Evolutionary conservation across 2,329 filamentous ascomycete species (phyloP), one percentile per base, ranked within the genome.

Genomic region (Bipolaris oryzae): DNA sequence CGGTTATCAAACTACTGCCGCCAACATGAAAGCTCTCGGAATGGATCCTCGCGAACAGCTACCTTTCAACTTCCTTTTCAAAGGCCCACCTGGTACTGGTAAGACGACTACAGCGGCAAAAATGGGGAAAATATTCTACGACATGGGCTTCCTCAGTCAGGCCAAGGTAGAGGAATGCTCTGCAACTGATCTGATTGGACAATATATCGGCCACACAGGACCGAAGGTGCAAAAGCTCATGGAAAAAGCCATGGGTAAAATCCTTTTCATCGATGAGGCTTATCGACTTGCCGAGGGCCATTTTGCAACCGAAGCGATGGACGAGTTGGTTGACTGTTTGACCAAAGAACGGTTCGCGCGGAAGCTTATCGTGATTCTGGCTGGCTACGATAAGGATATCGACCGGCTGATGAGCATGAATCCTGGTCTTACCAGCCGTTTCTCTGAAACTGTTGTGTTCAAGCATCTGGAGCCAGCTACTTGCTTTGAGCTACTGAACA

Each of bases 101-200:
- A 92, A 92, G 68, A 91, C 89, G 0, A 87, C 87, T 0, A 91
- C 83, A 0, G 90, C 90, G 0, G 78, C 82, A 15, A 89, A 87
- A 59, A 90, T 93, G 82, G 89, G 89, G 3, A 84, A 90, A 59
- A 79, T 93, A 0, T 93, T 85, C 67, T 92, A 90, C 66, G 86
- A 92, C 63, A 85, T 92, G 81, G 89, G 89, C 0, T 84, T 92
- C 35, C 76, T 93, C 0, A 75, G 84, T 0, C 79, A 78, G 0
- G 81, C 80, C 0, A 83, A 88, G 25, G 87, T 92, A 0, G 70
- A 87, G 0, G 87, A 91, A 52, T 84, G 81, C 46, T 92, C 89
- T 0, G 87, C 87, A 0, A 85, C 85, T 0, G 88, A 92, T 31
- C 72, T 93, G 0, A 80, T 93, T 1, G 89, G 85, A 0, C 78